These are phyloP conservation scores for Acacia crassicarpa DNA, from an alignment of 306 rosid species.

Conservation along the genomic window DNA sequence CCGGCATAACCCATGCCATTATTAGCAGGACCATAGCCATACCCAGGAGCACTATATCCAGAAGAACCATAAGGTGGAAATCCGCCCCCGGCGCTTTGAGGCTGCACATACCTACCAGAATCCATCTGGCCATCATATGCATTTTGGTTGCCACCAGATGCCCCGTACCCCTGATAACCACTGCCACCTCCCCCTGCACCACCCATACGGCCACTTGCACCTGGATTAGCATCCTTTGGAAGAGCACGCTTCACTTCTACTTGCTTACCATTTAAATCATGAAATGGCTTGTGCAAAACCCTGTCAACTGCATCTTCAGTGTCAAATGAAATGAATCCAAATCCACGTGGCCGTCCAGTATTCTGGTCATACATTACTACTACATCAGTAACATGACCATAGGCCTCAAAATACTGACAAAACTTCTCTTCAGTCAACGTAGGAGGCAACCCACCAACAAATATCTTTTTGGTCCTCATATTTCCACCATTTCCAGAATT, in stretches of 20 bases:
- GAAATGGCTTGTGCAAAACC: conserved; percentile 93
- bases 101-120: conserved; percentile 88
- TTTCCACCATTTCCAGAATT: conserved; percentile 79
- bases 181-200: conserved; percentile 61
- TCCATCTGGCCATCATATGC: conserved; percentile 88
- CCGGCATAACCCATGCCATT: conserved; percentile 86
- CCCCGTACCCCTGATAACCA: conserved; percentile 86
- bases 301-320: conserved; percentile 94
- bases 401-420: conserved; percentile 80
- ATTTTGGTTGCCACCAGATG: conserved; percentile 84
- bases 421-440: conserved; percentile 85
- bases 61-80: conserved; percentile 93
- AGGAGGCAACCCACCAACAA: conserved; percentile 97
- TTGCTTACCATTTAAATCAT: conserved; percentile 95
- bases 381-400: conserved; percentile 89
- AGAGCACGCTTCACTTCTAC: conserved; percentile 99
- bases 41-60: conserved; percentile 76
- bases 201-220: conserved; percentile 86
- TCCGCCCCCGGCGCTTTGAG: conserved; percentile 78
- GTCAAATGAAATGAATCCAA: conserved; percentile 96
- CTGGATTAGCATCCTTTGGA: conserved; percentile 97
- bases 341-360: conserved; percentile 97
- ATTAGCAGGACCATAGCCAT: conserved; percentile 93
- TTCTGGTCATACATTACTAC: conserved; percentile 98
- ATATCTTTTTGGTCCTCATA: conserved; percentile 88